phyloP scores from a whole-genome alignment of 345 rosid species.

The Chamaenerion angustifolium region DNA sequence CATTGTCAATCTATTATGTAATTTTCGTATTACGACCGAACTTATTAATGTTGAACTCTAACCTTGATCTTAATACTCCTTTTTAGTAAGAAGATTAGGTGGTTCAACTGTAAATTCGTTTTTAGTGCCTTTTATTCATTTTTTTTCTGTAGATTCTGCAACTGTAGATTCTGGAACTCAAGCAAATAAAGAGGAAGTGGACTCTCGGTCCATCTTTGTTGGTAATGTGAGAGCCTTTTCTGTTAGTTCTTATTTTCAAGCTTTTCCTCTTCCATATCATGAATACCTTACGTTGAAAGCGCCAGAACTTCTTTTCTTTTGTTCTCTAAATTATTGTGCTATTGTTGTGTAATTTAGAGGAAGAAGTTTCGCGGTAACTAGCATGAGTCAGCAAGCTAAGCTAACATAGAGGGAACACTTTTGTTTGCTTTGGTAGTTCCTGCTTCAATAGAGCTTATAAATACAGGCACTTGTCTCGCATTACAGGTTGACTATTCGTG shows the following conservation, averaged over 20 bases:
- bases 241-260: constrained; percentile 6
- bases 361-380: no score
- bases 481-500: constrained; percentile 55
- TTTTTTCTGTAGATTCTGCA: constrained; percentile 35
- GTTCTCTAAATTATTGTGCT: no score
- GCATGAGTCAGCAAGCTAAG: no score
- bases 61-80: neutral
- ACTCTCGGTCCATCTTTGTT: constrained; percentile 55
- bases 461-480: neutral
- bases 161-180: constrained; percentile 34
- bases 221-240: constrained; percentile 49
- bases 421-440: no score
- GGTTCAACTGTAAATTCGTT: neutral
- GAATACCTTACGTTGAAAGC: no score
- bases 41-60: no score
- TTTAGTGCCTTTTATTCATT: constrained; percentile 8
- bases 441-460: no score
- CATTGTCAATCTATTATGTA: no score
- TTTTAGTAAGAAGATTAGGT: neutral
- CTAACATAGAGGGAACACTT: no score
- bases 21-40: no score
- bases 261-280: neutral
- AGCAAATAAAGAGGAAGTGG: constrained; percentile 51
- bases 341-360: no score
- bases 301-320: no score